Conservation (phyloP, 2,329 filamentous ascomycete genomes). For the Diaporthe destruens region DNA sequence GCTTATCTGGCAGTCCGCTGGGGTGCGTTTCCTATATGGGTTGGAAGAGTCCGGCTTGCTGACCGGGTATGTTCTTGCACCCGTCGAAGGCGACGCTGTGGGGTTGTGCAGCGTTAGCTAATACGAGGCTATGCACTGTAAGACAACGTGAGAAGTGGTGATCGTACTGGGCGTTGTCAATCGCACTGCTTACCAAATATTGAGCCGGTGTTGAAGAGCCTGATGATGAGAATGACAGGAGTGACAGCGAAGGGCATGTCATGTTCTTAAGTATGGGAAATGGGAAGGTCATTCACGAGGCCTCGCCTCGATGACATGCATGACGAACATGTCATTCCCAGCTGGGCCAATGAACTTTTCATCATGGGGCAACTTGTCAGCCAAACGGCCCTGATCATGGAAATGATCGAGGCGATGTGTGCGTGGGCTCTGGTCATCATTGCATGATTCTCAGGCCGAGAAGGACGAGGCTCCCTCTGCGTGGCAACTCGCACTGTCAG, state of each 20-base stretch:
- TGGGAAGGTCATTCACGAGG: conserved; percentile 6
- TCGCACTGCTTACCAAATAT: conserved; percentile 16
- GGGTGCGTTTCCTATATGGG: conserved; percentile 9
- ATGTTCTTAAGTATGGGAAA: conserved; percentile 20
- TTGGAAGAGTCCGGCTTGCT: conserved; percentile 3
- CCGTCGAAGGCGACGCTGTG: neutral
- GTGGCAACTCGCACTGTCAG: neutral
- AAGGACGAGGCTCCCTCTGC: neutral
- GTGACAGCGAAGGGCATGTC: conserved; percentile 25
- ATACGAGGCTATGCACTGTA: conserved; percentile 13
- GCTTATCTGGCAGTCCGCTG: conserved; percentile 8
- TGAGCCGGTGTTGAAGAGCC: neutral
- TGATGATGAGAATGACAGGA: conserved; percentile 24
- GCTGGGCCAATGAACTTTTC: neutral
- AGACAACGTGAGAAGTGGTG: conserved; percentile 7
- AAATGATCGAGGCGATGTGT: neutral
- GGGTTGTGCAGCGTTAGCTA: conserved; percentile 12
- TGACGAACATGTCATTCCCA: neutral
- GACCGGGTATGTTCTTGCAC: neutral
- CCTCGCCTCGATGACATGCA: conserved; percentile 22
- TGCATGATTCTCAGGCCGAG: neutral
- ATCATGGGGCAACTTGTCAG: neutral
- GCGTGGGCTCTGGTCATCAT: neutral
- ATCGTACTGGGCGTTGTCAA: neutral
- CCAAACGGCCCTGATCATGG: neutral